Percentiles rank a stretch among this genome's conserved stretches.
phyloP scores from a whole-genome alignment of 83 land plant genomes.

The Picea abies region DNA sequence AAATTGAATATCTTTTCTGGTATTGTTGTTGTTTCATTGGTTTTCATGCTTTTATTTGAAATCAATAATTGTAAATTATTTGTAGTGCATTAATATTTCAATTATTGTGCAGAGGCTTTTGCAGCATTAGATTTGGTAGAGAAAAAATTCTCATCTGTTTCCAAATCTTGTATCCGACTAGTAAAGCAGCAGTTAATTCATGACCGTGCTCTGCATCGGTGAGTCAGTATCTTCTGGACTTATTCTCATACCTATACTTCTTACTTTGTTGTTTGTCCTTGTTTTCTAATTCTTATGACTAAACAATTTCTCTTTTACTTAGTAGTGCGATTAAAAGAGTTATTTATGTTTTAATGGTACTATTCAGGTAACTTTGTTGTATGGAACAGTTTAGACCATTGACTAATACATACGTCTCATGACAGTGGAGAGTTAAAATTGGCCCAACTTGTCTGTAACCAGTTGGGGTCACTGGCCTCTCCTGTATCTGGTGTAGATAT shows the following conservation, averaged over 20 bases:
- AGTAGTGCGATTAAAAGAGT: neutral
- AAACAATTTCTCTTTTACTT: slow-evolving; percentile 4
- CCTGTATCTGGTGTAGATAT: slow-evolving; percentile 85
- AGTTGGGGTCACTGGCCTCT: slow-evolving; percentile 78
- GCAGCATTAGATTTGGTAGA: slow-evolving; percentile 77
- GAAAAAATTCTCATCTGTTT: slow-evolving; percentile 64
- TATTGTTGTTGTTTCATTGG: too few relatives aligned
- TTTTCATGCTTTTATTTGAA: too few relatives aligned
- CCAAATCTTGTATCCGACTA: slow-evolving; percentile 64
- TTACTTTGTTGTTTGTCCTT: neutral
- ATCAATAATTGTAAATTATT: too few relatives aligned
- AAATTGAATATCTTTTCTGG: too few relatives aligned
- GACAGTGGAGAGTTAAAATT: slow-evolving; percentile 76
- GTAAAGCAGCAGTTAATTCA: slow-evolving; percentile 81
- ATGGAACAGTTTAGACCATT: neutral
- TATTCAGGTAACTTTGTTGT: neutral
- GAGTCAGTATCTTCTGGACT: slow-evolving; percentile 15
- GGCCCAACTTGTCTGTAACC: slow-evolving; percentile 78
- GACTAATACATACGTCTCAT: neutral
- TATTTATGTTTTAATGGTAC: neutral
- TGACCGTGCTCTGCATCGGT: slow-evolving; percentile 84
- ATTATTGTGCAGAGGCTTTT: slow-evolving; percentile 66
- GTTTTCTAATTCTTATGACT: neutral
- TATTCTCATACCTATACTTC: neutral
- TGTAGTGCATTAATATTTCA: too few relatives aligned